A percentile compares a stretch with the other conserved stretches of the same genome.
Evolutionary conservation across 164 flowering plant genomes (phyloP).

Genomic region (Euptelea pleiosperma): DNA sequence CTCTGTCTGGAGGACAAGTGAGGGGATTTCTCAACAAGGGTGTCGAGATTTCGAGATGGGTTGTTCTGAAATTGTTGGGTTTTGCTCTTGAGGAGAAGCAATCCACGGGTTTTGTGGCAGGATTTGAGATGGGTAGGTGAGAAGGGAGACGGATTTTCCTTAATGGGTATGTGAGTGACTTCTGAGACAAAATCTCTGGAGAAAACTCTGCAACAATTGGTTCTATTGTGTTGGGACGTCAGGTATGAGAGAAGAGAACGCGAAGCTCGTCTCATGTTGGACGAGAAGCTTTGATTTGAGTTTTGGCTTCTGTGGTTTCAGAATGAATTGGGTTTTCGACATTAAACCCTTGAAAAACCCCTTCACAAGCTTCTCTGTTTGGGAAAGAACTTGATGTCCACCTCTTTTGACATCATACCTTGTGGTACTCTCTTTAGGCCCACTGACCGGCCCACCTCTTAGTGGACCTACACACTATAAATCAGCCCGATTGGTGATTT

Average conservation of each 20-base stretch:
- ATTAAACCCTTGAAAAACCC: conserved; percentile 11
- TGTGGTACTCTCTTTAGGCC: too few relatives aligned
- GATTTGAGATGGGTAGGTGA: conserved; percentile 26
- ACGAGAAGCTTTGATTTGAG: not conserved
- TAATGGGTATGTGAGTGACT: conserved; percentile 8
- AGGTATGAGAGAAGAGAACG: conserved; percentile 30
- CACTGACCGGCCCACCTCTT: too few relatives aligned
- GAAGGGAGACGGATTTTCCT: conserved; percentile 8
- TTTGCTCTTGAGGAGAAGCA: conserved; percentile 21
- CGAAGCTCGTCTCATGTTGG: conserved; percentile 52
- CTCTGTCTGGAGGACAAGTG: conserved; percentile 56
- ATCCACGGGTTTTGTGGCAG: conserved; percentile 33
- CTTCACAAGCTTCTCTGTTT: too few relatives aligned
- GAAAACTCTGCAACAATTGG: conserved; percentile 2
- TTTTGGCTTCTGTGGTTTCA: too few relatives aligned
- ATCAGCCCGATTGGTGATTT: too few relatives aligned
- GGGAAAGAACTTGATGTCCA: too few relatives aligned
- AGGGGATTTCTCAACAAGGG: conserved; percentile 42
- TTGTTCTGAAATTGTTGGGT: conserved; percentile 25
- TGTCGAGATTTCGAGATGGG: conserved; percentile 46
- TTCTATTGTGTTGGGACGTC: conserved; percentile 7
- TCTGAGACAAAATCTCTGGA: conserved; percentile 22
- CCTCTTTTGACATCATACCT: too few relatives aligned
- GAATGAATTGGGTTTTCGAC: too few relatives aligned
- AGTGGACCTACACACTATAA: too few relatives aligned